Evolutionary conservation across 768 basidiomycete species (phyloP), one percentile per base, ranked within the genome.

Genomic region (Galerina marginata): DNA sequence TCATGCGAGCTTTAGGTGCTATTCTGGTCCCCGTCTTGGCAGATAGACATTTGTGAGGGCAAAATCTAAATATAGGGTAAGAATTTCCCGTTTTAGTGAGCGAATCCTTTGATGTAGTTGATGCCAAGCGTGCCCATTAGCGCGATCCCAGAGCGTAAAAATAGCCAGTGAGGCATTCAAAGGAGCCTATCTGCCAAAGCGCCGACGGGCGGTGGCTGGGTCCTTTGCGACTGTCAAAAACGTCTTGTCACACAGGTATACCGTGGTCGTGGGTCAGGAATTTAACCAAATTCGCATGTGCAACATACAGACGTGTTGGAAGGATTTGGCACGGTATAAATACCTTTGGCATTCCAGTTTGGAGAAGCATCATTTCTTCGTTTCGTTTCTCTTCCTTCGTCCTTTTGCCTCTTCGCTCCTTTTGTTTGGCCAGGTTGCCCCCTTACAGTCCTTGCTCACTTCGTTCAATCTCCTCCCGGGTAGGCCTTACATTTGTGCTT

Each of bases 381-480:
- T 57, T 64, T 66, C 56, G 53, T 63, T 65, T 63, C 60, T 51
- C 50, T 64, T 63, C 58, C 56, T 58, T 61, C 54, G 47, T 62
- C 56, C 48, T 65, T 68, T 47, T 23, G 26, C 56, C 59, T 67
- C 59, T 66, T 67, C 60, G 61, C 65, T 62, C 61, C 56, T 60
- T 64, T 69, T 71, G 64, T 69, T 74, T 39, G 76, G 77, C 77
- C 79, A 77, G 76, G 78, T 76, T 73, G 77, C 75, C 75, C 70
- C 60, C 62, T 72, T 58, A 71, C 69, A 69, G 67, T 72, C 69
- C 73, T 75, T 73, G 70, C 63, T 66, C 60, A 70, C 48, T 70
- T 69, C 60, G 65, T 66, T 62, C 63, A 63, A 60, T 62, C 62
- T 49, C 61, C 63, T 69, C 63, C 63, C 64, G 65, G 68, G 66